Percentiles rank a stretch among this genome's conserved stretches.
These are phyloP conservation scores for Xylariaceae sp. DNA, from an alignment of 2,329 filamentous ascomycete genomes.

Conservation along the genomic window DNA sequence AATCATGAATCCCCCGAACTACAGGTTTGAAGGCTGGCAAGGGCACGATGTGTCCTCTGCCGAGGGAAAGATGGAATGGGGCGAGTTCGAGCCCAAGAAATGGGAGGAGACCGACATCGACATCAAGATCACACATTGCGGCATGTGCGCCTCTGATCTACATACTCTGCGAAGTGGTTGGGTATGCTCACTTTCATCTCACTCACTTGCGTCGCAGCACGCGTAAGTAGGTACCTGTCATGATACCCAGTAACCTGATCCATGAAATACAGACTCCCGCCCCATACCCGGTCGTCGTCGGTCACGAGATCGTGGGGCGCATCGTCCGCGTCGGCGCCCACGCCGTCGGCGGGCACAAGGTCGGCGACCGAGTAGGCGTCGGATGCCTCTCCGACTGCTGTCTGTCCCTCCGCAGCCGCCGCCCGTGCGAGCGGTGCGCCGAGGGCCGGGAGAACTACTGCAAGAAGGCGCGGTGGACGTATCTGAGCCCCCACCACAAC, in stretches of 20 bases:
- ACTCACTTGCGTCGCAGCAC: too few species aligned
- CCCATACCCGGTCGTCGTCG: constrained; percentile 32
- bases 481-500: constrained; percentile 38
- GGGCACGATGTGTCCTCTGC: not conserved
- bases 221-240: too few species aligned
- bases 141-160: constrained; percentile 41
- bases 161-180: constrained; percentile 37
- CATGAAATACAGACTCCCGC: constrained; percentile 6
- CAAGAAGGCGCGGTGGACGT: constrained; percentile 34
- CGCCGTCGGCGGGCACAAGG: constrained; percentile 31
- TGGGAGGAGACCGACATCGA: constrained; percentile 46
- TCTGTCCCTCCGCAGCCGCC: constrained; percentile 12
- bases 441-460: constrained; percentile 20
- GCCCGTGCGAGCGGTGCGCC: constrained; percentile 17
- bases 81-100: constrained; percentile 36
- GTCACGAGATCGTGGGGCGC: constrained; percentile 46
- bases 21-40: constrained; percentile 4
- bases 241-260: too few species aligned
- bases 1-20: not conserved
- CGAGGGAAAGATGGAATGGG: constrained; percentile 6
- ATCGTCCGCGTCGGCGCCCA: constrained; percentile 34
- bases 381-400: constrained; percentile 44
- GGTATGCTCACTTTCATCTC: too few species aligned
- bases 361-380: constrained; percentile 50
- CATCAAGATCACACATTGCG: constrained; percentile 44